phyloP scores from a whole-genome alignment of 108 stramenopile species.

The Aurantiochytrium sp. region DNA sequence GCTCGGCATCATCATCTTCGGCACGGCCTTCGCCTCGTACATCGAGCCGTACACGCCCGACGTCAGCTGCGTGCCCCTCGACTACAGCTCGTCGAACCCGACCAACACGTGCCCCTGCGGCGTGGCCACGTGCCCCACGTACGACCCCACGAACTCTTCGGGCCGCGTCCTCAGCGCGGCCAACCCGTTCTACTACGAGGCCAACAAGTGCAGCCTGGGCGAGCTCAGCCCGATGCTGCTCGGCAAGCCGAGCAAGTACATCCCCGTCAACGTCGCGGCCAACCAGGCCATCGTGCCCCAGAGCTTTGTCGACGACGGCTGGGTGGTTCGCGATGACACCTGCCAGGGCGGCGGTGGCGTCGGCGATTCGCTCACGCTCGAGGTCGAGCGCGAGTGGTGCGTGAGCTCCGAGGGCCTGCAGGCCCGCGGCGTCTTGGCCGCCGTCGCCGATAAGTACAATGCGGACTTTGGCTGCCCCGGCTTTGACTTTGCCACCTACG shows the following conservation, averaged over 20 bases:
- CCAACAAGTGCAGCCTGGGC: slow-evolving; percentile 1
- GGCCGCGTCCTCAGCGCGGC: background rate
- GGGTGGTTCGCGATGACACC: background rate
- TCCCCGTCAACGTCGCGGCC: background rate
- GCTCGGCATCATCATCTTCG: background rate
- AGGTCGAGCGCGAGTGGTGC: background rate
- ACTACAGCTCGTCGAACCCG: background rate
- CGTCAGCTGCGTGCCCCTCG: background rate
- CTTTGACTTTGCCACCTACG: background rate
- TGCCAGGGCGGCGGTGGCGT: slow-evolving; percentile 5
- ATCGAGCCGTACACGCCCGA: background rate
- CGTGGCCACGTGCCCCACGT: background rate
- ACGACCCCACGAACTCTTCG: background rate
- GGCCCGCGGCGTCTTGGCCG: background rate
- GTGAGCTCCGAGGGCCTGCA: background rate
- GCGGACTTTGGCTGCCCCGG: slow-evolving; percentile 19
- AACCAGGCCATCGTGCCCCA: background rate
- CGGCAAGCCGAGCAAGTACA: background rate
- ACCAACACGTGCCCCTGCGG: slow-evolving; percentile 17
- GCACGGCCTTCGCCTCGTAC: background rate
- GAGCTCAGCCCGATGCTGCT: background rate
- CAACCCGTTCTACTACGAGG: background rate
- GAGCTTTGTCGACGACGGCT: background rate
- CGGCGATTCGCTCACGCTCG: background rate
- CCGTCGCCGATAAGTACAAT: background rate